Evolutionary conservation across 108 stramenopile species (phyloP), one percentile per base, ranked within the genome.

Genomic region (Seminavis robusta): DNA sequence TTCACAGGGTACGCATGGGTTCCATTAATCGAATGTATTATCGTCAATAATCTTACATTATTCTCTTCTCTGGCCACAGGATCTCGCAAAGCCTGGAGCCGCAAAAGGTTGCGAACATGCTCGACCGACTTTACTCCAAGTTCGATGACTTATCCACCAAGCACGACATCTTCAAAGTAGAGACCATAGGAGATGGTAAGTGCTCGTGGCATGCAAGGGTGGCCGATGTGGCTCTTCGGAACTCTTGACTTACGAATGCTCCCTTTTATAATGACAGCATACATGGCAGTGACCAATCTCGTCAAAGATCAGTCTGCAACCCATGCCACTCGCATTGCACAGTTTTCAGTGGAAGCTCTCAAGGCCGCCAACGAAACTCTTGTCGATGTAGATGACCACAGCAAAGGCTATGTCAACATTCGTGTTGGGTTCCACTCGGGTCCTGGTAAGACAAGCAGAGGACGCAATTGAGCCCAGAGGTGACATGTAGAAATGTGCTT

Each of bases 161-260:
- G 55, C 74, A 81, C 33, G 21, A 63, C 10, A 64, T 81, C 9
- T 84, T 78, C 63, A 83, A 88, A 55, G n/a, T n/a, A n/a, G n/a
- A n/a, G n/a, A n/a, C n/a, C n/a, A n/a, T n/a, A n/a, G n/a, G n/a
- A n/a, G n/a, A 80, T 88, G 1, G 63, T 83, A 52, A 82, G 74
- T 0, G 69, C 69, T 23, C 67, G n/a, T n/a, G n/a, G n/a, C n/a
- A n/a, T n/a, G n/a, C n/a, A n/a, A 72, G 63, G 43, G 71, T 68
- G 45, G 67, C 73, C 11, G 78, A 79, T 15, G 67, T 63, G 30
- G n/a, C n/a, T n/a, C n/a, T n/a, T n/a, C n/a, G n/a, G n/a, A n/a
- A n/a, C n/a, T n/a, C n/a, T n/a, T n/a, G n/a, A n/a, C n/a, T n/a
- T n/a, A n/a, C n/a, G n/a, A n/a, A n/a, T n/a, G n/a, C n/a, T n/a